These are phyloP conservation scores for Cytospora mali DNA, from an alignment of 2,329 filamentous ascomycete species.

Conservation along the genomic window DNA sequence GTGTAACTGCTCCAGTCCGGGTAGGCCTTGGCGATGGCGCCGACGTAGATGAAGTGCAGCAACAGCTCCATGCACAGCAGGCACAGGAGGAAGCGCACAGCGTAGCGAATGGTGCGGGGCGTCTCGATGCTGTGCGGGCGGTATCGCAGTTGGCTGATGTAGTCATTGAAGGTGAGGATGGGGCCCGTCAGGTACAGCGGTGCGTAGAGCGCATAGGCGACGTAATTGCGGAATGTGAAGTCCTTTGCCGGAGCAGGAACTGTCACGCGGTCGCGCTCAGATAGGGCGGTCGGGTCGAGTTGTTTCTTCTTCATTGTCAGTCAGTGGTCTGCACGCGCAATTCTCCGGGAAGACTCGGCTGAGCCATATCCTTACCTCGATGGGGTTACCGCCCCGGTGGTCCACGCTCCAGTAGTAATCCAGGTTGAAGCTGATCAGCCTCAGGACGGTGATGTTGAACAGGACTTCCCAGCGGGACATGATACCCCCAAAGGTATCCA, in stretches of 20 bases:
- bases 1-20: slow-evolving; percentile 84
- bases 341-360: not conserved
- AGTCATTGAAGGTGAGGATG: slow-evolving; percentile 98
- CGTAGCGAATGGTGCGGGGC: slow-evolving; percentile 77
- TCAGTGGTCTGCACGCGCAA: slow-evolving; percentile 53
- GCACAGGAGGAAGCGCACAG: slow-evolving; percentile 75
- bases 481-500: slow-evolving; percentile 83
- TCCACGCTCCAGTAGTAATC: slow-evolving; percentile 93
- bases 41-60: slow-evolving; percentile 89
- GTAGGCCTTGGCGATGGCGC: slow-evolving; percentile 82
- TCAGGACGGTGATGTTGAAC: slow-evolving; percentile 92
- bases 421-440: slow-evolving; percentile 94
- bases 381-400: slow-evolving; percentile 61
- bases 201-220: slow-evolving; percentile 88
- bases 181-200: slow-evolving; percentile 92
- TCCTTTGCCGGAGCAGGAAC: slow-evolving; percentile 72
- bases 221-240: slow-evolving; percentile 81
- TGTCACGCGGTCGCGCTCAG: slow-evolving; percentile 82
- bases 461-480: slow-evolving; percentile 93
- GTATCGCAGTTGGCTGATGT: slow-evolving; percentile 82
- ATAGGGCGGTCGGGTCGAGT: slow-evolving; percentile 82
- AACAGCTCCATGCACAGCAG: slow-evolving; percentile 89
- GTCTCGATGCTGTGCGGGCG: slow-evolving; percentile 69
- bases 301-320: slow-evolving; percentile 87
- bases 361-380: slow-evolving; percentile 71